Evolutionary conservation across 2,329 filamentous ascomycete genomes (phyloP), one percentile per base, ranked within the genome.

Genomic region (Monosporascus sp.): DNA sequence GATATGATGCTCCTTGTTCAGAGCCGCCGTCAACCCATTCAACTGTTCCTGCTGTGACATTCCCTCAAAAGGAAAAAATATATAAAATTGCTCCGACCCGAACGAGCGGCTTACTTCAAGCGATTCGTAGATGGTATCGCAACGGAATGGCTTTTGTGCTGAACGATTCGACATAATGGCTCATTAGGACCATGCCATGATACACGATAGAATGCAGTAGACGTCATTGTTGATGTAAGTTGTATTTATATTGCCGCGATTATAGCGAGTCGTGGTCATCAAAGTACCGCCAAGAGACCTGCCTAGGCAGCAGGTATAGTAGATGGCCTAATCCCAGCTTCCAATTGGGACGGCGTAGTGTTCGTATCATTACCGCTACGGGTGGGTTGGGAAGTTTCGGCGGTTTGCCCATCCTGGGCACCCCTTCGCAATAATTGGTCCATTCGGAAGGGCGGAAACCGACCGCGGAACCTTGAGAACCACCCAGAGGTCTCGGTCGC

Each of bases 291-390:
- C 31, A 35, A 35, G 31, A 35, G 31, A 14, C 31, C 31, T 14
- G 9, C 31, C 31, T 35, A 35, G 31, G 31, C 9, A 14, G 9
- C 4, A 35, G 31, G 31, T 14, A 20, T 20, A 15, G 58, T 56
- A 8, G 63, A 56, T 37, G 63, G 60, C 49, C 70, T 69, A 49
- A 66, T 65, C 51, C 73, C 76, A 24, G 76, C 70, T 63, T 79
- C 76, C 11, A 79, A 68, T 57, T 78, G 75, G 49, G 74, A 75
- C 6, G 76, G 76, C 11, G 75, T 77, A 27, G 61, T 56, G 2
- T 64, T 54, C 9, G 66, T 35, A 9, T 57, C 49, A 20, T 55
- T 49, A 27, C 47, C 52, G 37, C 57, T 58, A 48, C 22, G 7
- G 5, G 43, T 6, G 8, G 43, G 43, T 17, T 24, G 58, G 7